These are phyloP conservation scores for Lodderomyces metapsilosis DNA, from an alignment of 1,139 yeast genomes.

Conservation along the genomic window DNA sequence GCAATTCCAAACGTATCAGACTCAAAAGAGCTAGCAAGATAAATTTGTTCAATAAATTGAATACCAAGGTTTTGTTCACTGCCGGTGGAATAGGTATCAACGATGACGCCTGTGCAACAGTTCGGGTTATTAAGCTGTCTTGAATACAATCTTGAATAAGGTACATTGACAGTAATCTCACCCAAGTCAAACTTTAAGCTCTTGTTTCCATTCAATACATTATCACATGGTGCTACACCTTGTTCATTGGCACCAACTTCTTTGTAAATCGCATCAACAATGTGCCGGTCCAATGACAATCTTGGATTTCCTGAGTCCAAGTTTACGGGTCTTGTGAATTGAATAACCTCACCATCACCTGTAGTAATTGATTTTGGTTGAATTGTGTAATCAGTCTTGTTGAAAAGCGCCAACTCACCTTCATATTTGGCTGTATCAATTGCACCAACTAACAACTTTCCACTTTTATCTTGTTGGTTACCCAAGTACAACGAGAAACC, in stretches of 20 bases:
- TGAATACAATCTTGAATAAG: neutral
- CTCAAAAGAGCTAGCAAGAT: slow-evolving; percentile 27
- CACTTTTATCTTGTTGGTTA: no score
- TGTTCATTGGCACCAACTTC: neutral
- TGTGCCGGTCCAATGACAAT: neutral
- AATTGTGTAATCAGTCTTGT: neutral
- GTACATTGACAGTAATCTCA: slow-evolving; percentile 3
- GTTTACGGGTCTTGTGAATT: neutral
- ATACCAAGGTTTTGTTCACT: slow-evolving; percentile 24
- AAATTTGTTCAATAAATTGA: slow-evolving; percentile 41
- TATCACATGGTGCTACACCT: neutral
- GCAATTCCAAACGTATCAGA: slow-evolving; percentile 8
- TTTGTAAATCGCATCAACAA: slow-evolving; percentile 1
- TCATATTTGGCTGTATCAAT: slow-evolving; percentile 25
- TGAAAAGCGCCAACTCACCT: slow-evolving; percentile 2
- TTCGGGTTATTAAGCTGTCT: neutral
- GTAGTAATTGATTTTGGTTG: neutral
- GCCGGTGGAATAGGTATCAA: no score
- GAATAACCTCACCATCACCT: neutral
- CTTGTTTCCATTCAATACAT: slow-evolving; percentile 2
- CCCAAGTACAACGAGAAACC: slow-evolving; percentile 28
- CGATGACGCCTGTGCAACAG: neutral
- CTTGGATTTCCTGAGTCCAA: neutral
- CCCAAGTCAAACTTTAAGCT: slow-evolving; percentile 11
- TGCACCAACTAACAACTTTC: slow-evolving; percentile 31